Conservation (phyloP, 2,329 filamentous ascomycete genomes). For the Alternaria postmessia region DNA sequence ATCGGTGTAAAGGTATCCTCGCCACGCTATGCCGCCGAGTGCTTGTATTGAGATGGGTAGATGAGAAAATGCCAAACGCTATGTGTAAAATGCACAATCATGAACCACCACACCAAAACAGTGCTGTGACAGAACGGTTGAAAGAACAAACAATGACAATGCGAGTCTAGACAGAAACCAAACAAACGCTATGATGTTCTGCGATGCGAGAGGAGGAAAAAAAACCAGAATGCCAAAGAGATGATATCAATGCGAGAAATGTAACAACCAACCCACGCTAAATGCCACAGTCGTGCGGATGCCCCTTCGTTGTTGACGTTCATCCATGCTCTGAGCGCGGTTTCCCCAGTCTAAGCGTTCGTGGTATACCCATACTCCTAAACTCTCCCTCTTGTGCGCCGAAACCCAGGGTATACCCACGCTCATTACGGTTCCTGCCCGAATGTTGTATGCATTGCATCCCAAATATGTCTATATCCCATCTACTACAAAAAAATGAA, state of each 20-base stretch:
- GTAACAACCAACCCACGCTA: constrained; percentile 45
- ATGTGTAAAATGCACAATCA: constrained; percentile 33
- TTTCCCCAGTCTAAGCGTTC: constrained; percentile 16
- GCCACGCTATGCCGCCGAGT: constrained; percentile 32
- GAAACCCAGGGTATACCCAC: constrained; percentile 21
- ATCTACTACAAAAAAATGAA: constrained; percentile 5
- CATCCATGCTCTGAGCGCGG: constrained; percentile 25
- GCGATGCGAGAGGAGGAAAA: constrained; percentile 22
- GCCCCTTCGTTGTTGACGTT: constrained; percentile 14
- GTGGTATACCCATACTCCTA: constrained; percentile 13
- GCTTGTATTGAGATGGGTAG: constrained; percentile 17
- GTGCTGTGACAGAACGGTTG: constrained; percentile 28
- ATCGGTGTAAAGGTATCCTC: constrained; percentile 26
- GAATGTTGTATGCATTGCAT: constrained; percentile 16
- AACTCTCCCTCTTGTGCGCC: constrained; percentile 13
- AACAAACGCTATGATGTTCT: constrained; percentile 40
- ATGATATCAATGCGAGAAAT: constrained; percentile 28
- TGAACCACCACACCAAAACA: constrained; percentile 25
- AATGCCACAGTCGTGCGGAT: constrained; percentile 49
- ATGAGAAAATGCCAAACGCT: constrained; percentile 22
- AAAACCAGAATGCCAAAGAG: constrained; percentile 26
- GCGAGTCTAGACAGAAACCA: constrained; percentile 27
- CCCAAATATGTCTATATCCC: constrained; percentile 4
- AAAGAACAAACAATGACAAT: constrained; percentile 16
- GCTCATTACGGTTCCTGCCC: constrained; percentile 42